phyloP scores from a whole-genome alignment of 2,329 filamentous ascomycete genomes.

The Ophiostoma sp. region DNA sequence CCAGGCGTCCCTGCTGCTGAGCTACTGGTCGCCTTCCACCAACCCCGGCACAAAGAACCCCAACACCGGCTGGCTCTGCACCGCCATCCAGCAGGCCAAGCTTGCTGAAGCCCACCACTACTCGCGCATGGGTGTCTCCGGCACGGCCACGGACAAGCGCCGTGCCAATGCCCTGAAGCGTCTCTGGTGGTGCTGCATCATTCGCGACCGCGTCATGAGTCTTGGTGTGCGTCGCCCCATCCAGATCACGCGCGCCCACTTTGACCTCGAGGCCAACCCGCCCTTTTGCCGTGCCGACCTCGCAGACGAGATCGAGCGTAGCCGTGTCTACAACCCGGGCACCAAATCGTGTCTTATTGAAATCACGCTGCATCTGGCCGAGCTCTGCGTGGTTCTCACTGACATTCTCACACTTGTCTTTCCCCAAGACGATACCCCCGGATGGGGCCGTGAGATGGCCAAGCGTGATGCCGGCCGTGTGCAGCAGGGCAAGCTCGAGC shows the following conservation, averaged over 20 bases:
- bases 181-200: conserved; percentile 51
- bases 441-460: conserved; percentile 23
- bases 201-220: conserved; percentile 47
- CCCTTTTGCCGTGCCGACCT: conserved; percentile 38
- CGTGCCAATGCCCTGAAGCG: conserved; percentile 38
- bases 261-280: conserved; percentile 39
- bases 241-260: conserved; percentile 45
- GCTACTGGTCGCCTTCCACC: conserved; percentile 35
- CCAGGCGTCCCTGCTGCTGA: conserved; percentile 41
- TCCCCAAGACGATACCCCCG: conserved; percentile 25
- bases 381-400: conserved; percentile 25
- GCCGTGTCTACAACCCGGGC: conserved; percentile 27
- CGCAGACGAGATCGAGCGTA: conserved; percentile 38
- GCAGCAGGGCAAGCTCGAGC: conserved; percentile 23
- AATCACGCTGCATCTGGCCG: conserved; percentile 23
- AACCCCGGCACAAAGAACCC: conserved; percentile 21
- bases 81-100: conserved; percentile 26
- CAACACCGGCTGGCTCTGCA: conserved; percentile 27
- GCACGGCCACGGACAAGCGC: conserved; percentile 29
- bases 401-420: conserved; percentile 26
- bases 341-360: conserved; percentile 26
- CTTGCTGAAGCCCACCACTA: conserved; percentile 27
- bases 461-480: conserved; percentile 22
- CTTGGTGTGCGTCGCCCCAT: conserved; percentile 46
- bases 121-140: conserved; percentile 17